Evolutionary conservation across 2,329 filamentous ascomycete species (phyloP), one percentile per base, ranked within the genome.

Genomic region (Fusarium sp.): DNA sequence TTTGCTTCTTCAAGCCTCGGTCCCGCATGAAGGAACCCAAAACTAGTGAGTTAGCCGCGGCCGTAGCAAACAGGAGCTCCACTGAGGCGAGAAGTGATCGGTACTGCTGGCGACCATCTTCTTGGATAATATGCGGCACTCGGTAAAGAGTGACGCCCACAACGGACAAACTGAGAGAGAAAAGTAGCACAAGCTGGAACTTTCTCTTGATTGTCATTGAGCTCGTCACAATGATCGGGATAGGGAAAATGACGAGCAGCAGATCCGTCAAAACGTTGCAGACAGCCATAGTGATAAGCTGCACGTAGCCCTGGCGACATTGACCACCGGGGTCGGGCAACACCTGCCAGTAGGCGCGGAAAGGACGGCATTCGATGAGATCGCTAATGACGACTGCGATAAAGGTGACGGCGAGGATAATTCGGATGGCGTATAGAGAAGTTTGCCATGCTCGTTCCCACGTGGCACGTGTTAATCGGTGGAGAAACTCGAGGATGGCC

Each of bases 21-120:
- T 98, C 96, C 16, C 96, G 91, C 32, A 98, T 91, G 79, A 98
- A 98, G 0, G 95, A 97, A 14, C 96, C 96, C 4, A 99, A 89
- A 1, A 98, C 94, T 23, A 99, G 88, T 4, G 93, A 92, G 81
- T 98, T 99, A 14, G 96, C 94, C 1, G 97, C 93, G 0, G 92
- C 91, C 0, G 95, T 94, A 6, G 97, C 95, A 60, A 96, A 95
- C 1, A 98, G 88, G 9, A 98, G 93, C 80, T 99, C 97, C 20
- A 97, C 88, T 0, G 95, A 98, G 6, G 97, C 97, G 74, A 97
- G 88, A 2, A 98, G 90, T 0, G 96, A 97, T 52, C 97, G 93
- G 76, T 93, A 95, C 79, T 97, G 95, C 81, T 98, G 97, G 32
- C 90, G 87, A 4, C 95, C 95, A 68, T 91, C 84, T 56, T 88